A percentile compares a stretch with the other conserved stretches of the same genome.
phyloP scores from a whole-genome alignment of 306 rosid genomes.

The Castanospermum australe region DNA sequence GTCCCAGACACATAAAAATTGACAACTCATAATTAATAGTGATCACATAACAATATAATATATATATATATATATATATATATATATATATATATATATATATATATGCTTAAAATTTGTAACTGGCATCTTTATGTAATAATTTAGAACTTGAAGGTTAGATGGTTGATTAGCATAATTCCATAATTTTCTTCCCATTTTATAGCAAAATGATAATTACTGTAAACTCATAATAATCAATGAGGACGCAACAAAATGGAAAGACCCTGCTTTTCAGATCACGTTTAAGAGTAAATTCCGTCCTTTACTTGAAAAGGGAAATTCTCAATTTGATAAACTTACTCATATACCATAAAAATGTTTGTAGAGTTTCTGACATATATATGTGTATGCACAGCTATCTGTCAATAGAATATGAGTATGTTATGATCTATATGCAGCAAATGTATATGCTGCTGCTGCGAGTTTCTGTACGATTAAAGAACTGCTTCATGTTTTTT shows the following conservation, averaged over 20 bases:
- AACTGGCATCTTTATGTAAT: neutral
- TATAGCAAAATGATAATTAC: neutral
- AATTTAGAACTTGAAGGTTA: too few relatives aligned
- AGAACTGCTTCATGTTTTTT: neutral
- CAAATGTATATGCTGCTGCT: neutral
- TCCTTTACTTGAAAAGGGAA: neutral
- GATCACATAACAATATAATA: too few relatives aligned
- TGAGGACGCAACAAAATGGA: neutral
- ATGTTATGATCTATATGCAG: neutral
- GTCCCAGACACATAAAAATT: too few relatives aligned
- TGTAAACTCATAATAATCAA: neutral
- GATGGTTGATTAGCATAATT: neutral
- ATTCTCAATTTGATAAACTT: neutral
- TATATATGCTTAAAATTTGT: too few relatives aligned
- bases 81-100: too few relatives aligned
- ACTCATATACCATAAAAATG: too few relatives aligned
- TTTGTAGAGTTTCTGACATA: neutral
- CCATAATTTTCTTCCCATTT: neutral
- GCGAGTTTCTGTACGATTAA: constrained; percentile 14
- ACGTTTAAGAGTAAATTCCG: neutral
- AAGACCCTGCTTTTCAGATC: neutral
- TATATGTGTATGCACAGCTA: neutral
- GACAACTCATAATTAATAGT: too few relatives aligned
- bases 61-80: too few relatives aligned
- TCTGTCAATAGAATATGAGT: neutral